Base-by-base conservation (phyloP, 306 rosid species). In the Trifolium subterraneum region DNA sequence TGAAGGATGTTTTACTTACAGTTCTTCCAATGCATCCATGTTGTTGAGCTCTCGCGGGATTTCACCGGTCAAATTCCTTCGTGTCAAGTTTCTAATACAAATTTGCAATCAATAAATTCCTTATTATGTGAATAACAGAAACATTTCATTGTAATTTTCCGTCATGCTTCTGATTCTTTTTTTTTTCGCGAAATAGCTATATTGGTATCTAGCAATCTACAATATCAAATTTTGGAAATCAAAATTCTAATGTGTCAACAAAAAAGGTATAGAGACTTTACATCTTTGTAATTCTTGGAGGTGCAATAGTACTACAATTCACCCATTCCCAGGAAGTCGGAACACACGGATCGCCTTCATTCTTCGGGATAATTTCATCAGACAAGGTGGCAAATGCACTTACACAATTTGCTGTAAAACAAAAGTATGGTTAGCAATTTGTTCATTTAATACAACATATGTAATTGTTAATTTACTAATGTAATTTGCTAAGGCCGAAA, bases 311-410 rank as follows among this genome's bases (percentile, higher is more conserved):
- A 83, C 93, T 88, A 64, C 97, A 94, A 56, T 87, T 85, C 71
- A 94, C 72, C 96, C 96, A 88, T 50, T 90, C 97, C 99, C 99
- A 94, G 22, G 67, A 85, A 59, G 92, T 87, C 31, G 99, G 99
- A 78, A 86, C 86, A 77, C 99, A 94, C 15, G 97, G 97, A 84
- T 91, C 97, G 5, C 99, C 97, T 84, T 89, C 91, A 11, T 88
- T 75, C 51, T 77, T 78, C n/a, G 38, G 84, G 71, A 47, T 62
- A 29, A 62, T 81, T 65, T 84, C 93, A 10, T 75, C 66, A 10
- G 93, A 90, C 85, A 87, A 78, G 69, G 36, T 68, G 59, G 79
- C 58, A 75, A 94, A 68, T 76, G 78, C 71, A 82, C 80, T 87
- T 66, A 85, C 82, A 74, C 70, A 86, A 76, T 66, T 44, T 81